These are phyloP conservation scores for Sophora flavescens DNA, from an alignment of 306 rosid genomes.

Conservation along the genomic window DNA sequence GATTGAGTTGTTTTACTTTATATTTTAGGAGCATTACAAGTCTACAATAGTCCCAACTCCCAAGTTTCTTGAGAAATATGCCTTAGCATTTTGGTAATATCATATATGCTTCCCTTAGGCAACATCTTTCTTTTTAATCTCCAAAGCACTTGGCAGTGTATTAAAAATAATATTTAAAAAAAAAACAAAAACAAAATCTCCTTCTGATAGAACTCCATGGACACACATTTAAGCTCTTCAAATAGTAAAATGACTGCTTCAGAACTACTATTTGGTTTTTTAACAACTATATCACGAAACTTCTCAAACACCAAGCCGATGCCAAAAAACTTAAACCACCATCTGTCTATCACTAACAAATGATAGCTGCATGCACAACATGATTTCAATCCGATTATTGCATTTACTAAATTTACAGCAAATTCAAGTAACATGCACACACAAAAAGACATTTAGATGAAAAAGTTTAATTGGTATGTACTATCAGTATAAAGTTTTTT, in stretches of 20 bases:
- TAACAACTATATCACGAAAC: background rate
- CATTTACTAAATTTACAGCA: constrained; percentile 32
- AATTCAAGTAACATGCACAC: constrained; percentile 34
- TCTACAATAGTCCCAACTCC: background rate
- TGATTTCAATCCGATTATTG: constrained; percentile 16
- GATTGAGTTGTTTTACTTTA: constrained; percentile 22
- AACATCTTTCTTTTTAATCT: background rate
- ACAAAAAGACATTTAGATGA: too few species aligned
- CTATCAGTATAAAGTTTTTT: too few species aligned
- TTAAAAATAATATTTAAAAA: background rate
- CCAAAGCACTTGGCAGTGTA: background rate
- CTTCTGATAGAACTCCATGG: background rate
- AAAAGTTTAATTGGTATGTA: too few species aligned
- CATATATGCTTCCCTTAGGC: background rate
- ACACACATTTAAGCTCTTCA: background rate
- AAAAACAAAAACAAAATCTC: background rate
- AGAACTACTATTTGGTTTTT: background rate
- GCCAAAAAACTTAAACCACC: background rate
- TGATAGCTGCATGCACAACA: too few species aligned
- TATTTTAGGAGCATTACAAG: background rate
- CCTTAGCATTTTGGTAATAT: background rate
- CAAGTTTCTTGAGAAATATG: constrained; percentile 12
- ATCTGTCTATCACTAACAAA: too few species aligned
- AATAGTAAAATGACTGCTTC: background rate
- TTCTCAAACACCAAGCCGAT: background rate